phyloP scores from a whole-genome alignment of 805 yeast species.

The Suhomyces vadensis region DNA sequence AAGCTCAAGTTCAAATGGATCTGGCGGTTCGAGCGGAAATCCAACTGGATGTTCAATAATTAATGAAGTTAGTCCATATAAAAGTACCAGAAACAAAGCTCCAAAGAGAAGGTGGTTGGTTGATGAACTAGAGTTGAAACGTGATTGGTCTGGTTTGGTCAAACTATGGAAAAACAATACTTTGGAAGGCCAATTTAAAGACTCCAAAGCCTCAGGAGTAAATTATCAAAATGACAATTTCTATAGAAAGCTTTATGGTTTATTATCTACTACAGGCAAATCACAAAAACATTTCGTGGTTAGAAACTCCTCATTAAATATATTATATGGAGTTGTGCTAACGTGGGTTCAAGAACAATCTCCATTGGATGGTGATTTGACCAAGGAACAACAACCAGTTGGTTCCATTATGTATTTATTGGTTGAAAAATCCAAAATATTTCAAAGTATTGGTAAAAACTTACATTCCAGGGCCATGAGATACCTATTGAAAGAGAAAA shows the following conservation, averaged over 20 bases:
- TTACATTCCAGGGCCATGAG: conserved; percentile 53
- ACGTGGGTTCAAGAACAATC: conserved; percentile 48
- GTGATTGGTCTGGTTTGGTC: conserved; percentile 53
- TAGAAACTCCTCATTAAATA: conserved; percentile 54
- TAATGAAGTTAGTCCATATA: conserved; percentile 9
- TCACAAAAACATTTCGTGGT: conserved; percentile 53
- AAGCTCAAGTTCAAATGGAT: not conserved
- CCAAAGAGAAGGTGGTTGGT: conserved; percentile 55
- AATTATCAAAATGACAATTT: conserved; percentile 29
- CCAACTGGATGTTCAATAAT: conserved; percentile 3
- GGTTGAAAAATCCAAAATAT: conserved; percentile 55
- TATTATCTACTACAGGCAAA: conserved; percentile 29
- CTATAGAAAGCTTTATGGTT: conserved; percentile 30
- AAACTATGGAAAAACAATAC: conserved; percentile 45
- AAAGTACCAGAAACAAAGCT: conserved; percentile 13
- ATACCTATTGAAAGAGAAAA: conserved; percentile 46
- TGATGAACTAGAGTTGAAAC: conserved; percentile 49
- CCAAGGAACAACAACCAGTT: conserved; percentile 6
- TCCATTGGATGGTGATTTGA: conserved; percentile 14
- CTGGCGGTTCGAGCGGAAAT: conserved; percentile 14
- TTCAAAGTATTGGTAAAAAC: conserved; percentile 56
- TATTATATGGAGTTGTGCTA: conserved; percentile 53
- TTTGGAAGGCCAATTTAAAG: conserved; percentile 13
- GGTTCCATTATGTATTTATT: conserved; percentile 50
- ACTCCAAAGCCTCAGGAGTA: conserved; percentile 20